Conservation (phyloP, 1,139 yeast species). For the Geotrichum restrictum region DNA sequence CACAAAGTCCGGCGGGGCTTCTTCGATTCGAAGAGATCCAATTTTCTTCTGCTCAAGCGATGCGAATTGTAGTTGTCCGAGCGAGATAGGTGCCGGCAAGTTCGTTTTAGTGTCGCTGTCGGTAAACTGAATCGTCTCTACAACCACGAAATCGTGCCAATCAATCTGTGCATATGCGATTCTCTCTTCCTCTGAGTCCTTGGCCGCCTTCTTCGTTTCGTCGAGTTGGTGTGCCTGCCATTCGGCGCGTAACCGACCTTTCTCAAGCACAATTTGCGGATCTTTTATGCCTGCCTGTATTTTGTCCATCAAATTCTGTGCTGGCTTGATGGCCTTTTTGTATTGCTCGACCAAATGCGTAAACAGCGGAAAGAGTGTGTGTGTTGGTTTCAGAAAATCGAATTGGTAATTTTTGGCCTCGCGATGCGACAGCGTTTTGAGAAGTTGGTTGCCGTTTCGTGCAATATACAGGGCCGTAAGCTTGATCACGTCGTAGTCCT, state of each 20-base stretch:
- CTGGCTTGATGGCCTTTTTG: constrained; percentile 39
- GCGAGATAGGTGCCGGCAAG: constrained; percentile 57
- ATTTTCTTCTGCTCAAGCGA: constrained; percentile 50
- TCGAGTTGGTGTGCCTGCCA: constrained; percentile 45
- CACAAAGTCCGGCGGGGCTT: constrained; percentile 41
- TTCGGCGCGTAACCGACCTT: constrained; percentile 58
- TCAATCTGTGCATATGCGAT: constrained; percentile 71
- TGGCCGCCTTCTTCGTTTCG: constrained; percentile 35
- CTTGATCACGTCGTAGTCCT: constrained; percentile 67
- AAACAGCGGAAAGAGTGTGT: constrained; percentile 60
- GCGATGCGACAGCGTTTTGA: constrained; percentile 43
- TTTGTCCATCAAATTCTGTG: constrained; percentile 23
- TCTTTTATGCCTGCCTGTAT: constrained; percentile 30
- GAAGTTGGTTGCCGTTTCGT: constrained; percentile 49
- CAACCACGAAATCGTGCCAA: constrained; percentile 79
- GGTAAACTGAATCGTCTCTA: constrained; percentile 65
- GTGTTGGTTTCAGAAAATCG: constrained; percentile 59
- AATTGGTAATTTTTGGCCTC: constrained; percentile 52
- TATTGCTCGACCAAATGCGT: constrained; percentile 56
- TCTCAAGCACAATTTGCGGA: constrained; percentile 44
- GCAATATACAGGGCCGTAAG: constrained; percentile 67
- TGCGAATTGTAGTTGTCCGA: constrained; percentile 59
- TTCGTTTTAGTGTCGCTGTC: constrained; percentile 61
- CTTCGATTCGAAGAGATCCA: constrained; percentile 37
- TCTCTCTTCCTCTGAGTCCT: constrained; percentile 41